Percentiles rank a stretch among this genome's conserved stretches.
Conservation (phyloP, 768 basidiomycete genomes). For the Suillus americanus region DNA sequence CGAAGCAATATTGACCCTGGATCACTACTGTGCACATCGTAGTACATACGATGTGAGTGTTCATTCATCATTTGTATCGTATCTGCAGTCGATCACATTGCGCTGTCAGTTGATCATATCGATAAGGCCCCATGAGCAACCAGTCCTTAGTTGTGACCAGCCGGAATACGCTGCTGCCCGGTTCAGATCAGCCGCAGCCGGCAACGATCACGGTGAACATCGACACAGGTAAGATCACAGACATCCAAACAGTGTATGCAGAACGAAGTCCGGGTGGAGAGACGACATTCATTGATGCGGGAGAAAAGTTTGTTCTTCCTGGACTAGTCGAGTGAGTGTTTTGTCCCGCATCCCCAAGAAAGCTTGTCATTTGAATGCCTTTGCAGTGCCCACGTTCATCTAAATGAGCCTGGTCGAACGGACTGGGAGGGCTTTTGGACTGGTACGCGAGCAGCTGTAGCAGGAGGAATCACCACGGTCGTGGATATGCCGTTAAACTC, state of each 20-base stretch:
- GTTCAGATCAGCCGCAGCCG: conserved; percentile 45
- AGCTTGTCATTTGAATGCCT: background rate
- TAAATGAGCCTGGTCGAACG: conserved; percentile 91
- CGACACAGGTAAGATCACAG: conserved; percentile 58
- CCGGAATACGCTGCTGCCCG: conserved; percentile 57
- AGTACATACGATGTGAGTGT: background rate
- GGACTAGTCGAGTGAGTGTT: conserved; percentile 72
- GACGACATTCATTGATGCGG: conserved; percentile 43
- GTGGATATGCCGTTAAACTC: conserved; percentile 99
- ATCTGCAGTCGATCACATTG: background rate
- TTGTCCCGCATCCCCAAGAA: background rate
- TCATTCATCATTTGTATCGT: no score
- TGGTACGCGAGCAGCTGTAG: conserved; percentile 86
- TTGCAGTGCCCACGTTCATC: conserved; percentile 82
- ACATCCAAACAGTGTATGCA: conserved; percentile 41
- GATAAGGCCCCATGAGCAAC: background rate
- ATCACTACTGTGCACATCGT: background rate
- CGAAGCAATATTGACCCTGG: background rate
- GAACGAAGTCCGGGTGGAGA: conserved; percentile 20
- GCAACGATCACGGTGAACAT: conserved; percentile 67
- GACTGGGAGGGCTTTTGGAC: conserved; percentile 95
- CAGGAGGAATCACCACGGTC: conserved; percentile 93
- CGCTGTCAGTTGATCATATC: background rate
- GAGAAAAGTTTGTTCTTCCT: conserved; percentile 62
- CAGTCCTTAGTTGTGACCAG: conserved; percentile 46